A percentile compares a stretch with the other conserved stretches of the same genome.
These are phyloP conservation scores for Thelephora terrestris DNA, from an alignment of 1,284 basidiomycete genomes.

Conservation along the genomic window DNA sequence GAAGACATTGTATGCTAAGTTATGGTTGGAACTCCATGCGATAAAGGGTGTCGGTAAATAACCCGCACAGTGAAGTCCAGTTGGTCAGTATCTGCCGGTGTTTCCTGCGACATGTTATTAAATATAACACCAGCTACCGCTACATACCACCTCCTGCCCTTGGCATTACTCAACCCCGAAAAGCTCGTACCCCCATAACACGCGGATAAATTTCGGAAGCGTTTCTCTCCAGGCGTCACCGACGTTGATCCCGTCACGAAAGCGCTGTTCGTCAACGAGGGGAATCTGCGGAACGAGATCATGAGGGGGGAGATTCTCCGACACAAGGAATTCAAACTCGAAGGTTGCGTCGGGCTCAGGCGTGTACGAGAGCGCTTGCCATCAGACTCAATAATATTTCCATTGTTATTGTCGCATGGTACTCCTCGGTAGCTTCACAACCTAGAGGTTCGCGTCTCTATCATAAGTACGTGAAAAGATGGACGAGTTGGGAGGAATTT, in stretches of 20 bases:
- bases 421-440: neutral
- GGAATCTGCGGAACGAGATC: slow-evolving; percentile 74
- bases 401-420: neutral
- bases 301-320: slow-evolving; percentile 91
- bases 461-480: neutral
- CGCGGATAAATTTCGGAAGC: slow-evolving; percentile 73
- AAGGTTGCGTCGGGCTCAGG: slow-evolving; percentile 75
- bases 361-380: slow-evolving; percentile 60
- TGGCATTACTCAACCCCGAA: slow-evolving; percentile 65
- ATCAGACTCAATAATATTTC: neutral
- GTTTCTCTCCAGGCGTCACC: slow-evolving; percentile 89
- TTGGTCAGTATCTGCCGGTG: slow-evolving; percentile 47
- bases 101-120: neutral
- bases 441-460: neutral
- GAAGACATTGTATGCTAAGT: slow-evolving; percentile 84
- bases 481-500: too few species aligned
- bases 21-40: slow-evolving; percentile 90
- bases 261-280: slow-evolving; percentile 48
- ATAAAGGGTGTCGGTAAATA: slow-evolving; percentile 93
- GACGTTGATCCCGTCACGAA: slow-evolving; percentile 51
- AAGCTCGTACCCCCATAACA: slow-evolving; percentile 57
- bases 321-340: slow-evolving; percentile 89
- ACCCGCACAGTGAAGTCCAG: slow-evolving; percentile 97
- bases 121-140: slow-evolving; percentile 61
- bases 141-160: slow-evolving; percentile 87